These are phyloP conservation scores for Periconia digitata DNA, from an alignment of 2,329 filamentous ascomycete species.

Conservation along the genomic window DNA sequence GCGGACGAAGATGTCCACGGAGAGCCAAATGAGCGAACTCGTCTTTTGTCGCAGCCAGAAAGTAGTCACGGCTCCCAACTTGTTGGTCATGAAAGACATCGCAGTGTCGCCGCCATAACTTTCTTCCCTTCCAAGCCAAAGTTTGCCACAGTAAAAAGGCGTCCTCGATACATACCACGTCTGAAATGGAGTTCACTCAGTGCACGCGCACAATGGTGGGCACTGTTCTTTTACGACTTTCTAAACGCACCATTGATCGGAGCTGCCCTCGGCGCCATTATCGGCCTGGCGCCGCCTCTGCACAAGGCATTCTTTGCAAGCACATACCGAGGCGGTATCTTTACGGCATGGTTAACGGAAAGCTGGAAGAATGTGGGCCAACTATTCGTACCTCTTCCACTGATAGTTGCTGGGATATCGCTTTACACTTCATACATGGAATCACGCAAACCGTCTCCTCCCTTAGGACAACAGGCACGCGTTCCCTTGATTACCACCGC, in stretches of 20 bases:
- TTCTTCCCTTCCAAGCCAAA: constrained; percentile 36
- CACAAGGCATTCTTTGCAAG: constrained; percentile 29
- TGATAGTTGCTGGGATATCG: constrained; percentile 32
- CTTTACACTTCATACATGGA: constrained; percentile 29
- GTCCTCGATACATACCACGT: constrained; percentile 27
- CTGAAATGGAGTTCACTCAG: constrained; percentile 24
- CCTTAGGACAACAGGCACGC: neutral
- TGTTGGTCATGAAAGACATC: constrained; percentile 11
- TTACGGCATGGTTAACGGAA: constrained; percentile 34
- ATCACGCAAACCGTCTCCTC: constrained; percentile 6
- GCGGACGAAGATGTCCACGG: neutral
- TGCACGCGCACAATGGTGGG: constrained; percentile 29
- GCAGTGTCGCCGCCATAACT: constrained; percentile 23
- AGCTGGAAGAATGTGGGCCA: constrained; percentile 30
- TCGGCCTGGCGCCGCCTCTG: constrained; percentile 26
- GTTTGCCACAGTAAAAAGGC: constrained; percentile 22
- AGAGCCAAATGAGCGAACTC: constrained; percentile 17
- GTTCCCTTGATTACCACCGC: constrained; percentile 20
- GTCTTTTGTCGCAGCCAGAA: constrained; percentile 6
- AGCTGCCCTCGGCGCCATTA: constrained; percentile 26
- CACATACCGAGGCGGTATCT: constrained; percentile 27
- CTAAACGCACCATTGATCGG: constrained; percentile 34
- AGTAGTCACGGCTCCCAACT: neutral
- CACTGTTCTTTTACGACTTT: constrained; percentile 36
- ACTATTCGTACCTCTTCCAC: constrained; percentile 30